Conservation (phyloP, 257 asterid species). For the Nicotiana undulata region DNA sequence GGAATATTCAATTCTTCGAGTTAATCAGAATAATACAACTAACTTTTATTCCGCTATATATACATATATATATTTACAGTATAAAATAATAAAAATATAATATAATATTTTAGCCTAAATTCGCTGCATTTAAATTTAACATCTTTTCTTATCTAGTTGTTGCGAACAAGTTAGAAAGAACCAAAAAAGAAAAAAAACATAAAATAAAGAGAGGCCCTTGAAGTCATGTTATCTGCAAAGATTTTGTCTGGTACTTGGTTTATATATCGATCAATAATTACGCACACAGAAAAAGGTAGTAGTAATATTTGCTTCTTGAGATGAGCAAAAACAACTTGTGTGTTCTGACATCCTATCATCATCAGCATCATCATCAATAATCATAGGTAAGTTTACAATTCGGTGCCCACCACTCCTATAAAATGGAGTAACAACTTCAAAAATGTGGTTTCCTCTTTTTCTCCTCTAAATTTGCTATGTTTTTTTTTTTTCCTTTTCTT, state of each 20-base stretch:
- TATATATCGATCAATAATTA: neutral
- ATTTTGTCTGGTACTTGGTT: neutral
- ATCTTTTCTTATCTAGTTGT: neutral
- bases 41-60: too few species aligned
- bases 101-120: too few species aligned
- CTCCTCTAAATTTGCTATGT: neutral
- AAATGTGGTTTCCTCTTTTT: neutral
- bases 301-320: slow-evolving; percentile 11
- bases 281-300: neutral
- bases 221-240: neutral
- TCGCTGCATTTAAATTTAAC: too few species aligned
- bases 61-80: too few species aligned
- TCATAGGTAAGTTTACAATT: neutral
- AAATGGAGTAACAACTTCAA: neutral
- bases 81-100: too few species aligned
- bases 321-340: slow-evolving; percentile 8
- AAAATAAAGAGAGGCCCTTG: neutral
- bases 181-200: neutral
- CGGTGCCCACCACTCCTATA: neutral
- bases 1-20: too few species aligned
- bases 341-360: slow-evolving; percentile 5
- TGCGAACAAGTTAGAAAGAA: neutral
- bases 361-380: slow-evolving; percentile 13
- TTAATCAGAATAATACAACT: too few species aligned
- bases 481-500: neutral